Conservation (phyloP, 768 basidiomycete genomes). For the Galerina marginata region DNA sequence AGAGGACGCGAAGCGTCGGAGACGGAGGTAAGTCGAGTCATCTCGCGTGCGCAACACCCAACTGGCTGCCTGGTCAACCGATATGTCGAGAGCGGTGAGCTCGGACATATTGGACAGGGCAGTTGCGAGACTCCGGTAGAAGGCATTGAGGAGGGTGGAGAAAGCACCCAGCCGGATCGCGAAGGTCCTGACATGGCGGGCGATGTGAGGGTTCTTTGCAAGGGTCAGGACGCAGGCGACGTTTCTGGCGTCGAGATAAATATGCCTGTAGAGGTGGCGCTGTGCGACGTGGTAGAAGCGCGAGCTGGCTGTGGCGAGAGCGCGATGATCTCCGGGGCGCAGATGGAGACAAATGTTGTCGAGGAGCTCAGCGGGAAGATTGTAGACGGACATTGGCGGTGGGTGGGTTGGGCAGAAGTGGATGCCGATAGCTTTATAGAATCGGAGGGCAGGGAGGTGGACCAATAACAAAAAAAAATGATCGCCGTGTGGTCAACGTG, state of each 20-base stretch:
- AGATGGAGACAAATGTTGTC: slow-evolving; percentile 49
- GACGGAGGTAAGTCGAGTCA: slow-evolving; percentile 44
- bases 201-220: slow-evolving; percentile 59
- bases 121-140: slow-evolving; percentile 51
- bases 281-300: slow-evolving; percentile 55
- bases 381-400: slow-evolving; percentile 45
- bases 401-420: slow-evolving; percentile 20
- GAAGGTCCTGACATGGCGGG: slow-evolving; percentile 66
- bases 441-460: slow-evolving; percentile 9
- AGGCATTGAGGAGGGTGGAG: slow-evolving; percentile 46
- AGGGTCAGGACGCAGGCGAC: slow-evolving; percentile 59
- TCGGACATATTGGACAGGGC: slow-evolving; percentile 68
- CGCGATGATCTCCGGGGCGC: slow-evolving; percentile 44
- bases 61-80: slow-evolving; percentile 54
- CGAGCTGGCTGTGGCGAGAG: slow-evolving; percentile 51
- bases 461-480: slow-evolving; percentile 34
- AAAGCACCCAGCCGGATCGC: slow-evolving; percentile 54
- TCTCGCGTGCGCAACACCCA: slow-evolving; percentile 53
- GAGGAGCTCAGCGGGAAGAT: slow-evolving; percentile 67
- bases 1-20: slow-evolving; percentile 62
- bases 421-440: slow-evolving; percentile 29
- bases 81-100: slow-evolving; percentile 61
- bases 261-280: slow-evolving; percentile 65
- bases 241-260: slow-evolving; percentile 54
- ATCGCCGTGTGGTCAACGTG: slow-evolving; percentile 42